Conservation (phyloP, 495 filamentous ascomycete species). For the Neurospora tetrasperma region DNA sequence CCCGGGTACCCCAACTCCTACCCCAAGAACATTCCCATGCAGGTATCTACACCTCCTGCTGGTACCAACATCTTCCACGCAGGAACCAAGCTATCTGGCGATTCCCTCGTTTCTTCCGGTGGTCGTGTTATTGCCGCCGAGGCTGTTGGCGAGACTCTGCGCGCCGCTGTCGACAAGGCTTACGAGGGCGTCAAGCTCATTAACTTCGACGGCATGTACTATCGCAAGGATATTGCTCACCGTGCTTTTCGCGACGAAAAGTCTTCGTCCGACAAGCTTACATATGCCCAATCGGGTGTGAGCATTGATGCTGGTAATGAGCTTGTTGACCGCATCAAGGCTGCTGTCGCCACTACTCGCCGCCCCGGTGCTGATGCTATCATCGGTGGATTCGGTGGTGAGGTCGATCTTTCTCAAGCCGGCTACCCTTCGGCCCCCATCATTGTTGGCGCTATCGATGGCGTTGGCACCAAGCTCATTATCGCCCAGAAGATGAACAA, state of each 20-base stretch:
- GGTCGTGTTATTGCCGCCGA: slow-evolving; percentile 88
- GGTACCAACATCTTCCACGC: slow-evolving; percentile 83
- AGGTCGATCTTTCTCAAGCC: slow-evolving; percentile 69
- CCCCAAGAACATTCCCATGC: slow-evolving; percentile 71
- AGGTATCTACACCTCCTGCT: slow-evolving; percentile 25
- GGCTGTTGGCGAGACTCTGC: slow-evolving; percentile 61
- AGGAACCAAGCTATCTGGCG: slow-evolving; percentile 55
- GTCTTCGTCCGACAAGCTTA: slow-evolving; percentile 47
- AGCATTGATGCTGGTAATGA: slow-evolving; percentile 87
- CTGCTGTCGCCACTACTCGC: slow-evolving; percentile 64
- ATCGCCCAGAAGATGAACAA: slow-evolving; percentile 80
- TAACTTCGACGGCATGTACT: slow-evolving; percentile 84
- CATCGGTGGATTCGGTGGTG: slow-evolving; percentile 92
- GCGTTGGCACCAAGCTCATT: slow-evolving; percentile 93
- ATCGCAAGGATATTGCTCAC: slow-evolving; percentile 85
- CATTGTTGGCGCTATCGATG: slow-evolving; percentile 85
- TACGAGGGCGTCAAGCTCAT: slow-evolving; percentile 73
- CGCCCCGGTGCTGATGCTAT: slow-evolving; percentile 78
- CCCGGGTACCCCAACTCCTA: slow-evolving; percentile 93
- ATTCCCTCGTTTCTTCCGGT: slow-evolving; percentile 62
- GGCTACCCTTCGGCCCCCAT: slow-evolving; percentile 66
- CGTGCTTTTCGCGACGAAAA: slow-evolving; percentile 42
- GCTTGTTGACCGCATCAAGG: slow-evolving; percentile 82
- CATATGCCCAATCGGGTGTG: slow-evolving; percentile 88
- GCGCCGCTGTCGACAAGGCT: slow-evolving; percentile 72